Evolutionary conservation across 2,329 filamentous ascomycete genomes (phyloP).

Genomic region (Fusarium pseudoanthophilum): DNA sequence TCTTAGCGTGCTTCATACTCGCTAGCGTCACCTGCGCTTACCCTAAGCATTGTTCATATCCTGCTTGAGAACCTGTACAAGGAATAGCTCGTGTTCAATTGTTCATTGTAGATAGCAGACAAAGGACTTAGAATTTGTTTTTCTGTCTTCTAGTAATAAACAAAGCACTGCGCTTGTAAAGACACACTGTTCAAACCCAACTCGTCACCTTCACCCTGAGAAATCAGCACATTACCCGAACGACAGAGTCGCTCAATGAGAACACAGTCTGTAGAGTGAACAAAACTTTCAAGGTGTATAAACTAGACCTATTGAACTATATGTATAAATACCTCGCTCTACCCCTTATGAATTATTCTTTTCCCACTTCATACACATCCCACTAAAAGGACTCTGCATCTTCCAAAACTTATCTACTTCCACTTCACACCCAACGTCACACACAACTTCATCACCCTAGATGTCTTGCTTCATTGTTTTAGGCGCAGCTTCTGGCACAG

Average conservation of each 20-base stretch:
- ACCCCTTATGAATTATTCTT: rapidly evolving
- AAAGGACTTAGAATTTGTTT: not conserved
- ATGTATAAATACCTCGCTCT: rapidly evolving
- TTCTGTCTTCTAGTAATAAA: rapidly evolving
- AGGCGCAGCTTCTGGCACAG: too few relatives aligned
- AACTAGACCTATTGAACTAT: rapidly evolving
- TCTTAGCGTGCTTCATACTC: rapidly evolving
- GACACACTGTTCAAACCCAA: too few relatives aligned
- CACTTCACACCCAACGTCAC: too few relatives aligned
- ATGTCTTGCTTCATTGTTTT: not conserved
- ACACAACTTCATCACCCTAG: too few relatives aligned
- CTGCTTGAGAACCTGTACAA: not conserved
- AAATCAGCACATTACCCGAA: too few relatives aligned
- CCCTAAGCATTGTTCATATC: not conserved
- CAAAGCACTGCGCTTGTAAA: rapidly evolving
- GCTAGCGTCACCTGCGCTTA: rapidly evolving
- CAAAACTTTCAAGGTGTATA: too few relatives aligned
- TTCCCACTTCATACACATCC: too few relatives aligned
- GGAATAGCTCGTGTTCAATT: rapidly evolving
- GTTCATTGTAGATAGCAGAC: rapidly evolving
- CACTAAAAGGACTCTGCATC: rapidly evolving
- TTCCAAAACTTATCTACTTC: not conserved
- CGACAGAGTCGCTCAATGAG: too few relatives aligned
- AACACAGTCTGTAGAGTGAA: too few relatives aligned
- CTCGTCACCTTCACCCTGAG: too few relatives aligned